Base-by-base conservation (phyloP, 2,329 filamentous ascomycete genomes). In the Aspergillaceae sp. region DNA sequence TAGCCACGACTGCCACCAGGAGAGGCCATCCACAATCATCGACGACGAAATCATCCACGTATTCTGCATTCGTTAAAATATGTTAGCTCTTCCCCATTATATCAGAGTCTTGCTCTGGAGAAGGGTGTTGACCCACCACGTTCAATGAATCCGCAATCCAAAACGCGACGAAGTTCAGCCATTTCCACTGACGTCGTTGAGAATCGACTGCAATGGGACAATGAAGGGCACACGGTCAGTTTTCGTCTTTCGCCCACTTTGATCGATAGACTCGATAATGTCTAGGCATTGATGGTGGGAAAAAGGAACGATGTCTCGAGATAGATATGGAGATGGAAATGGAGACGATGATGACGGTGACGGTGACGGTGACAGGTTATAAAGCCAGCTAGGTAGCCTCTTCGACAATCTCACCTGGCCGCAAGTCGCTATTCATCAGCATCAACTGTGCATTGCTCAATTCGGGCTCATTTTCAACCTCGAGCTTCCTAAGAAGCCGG, bases 41-140 rank as follows among this genome's bases (percentile, higher is more conserved):
- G 85, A 82, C 1, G 85, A 87, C 0, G 86, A 85, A 51, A 94
- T 92, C 87, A 94, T 94, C 89, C 87, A 94, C 1, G 87, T 92
- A 67, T 91, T 92, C 69, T 80, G 8, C 30, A 46, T 54, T 41
- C 59, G 4, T 29, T 38, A 41, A 29, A 28, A 5, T 29, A 29
- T 37, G 44, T 46, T 35, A 40, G 36, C 37, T n/a, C 1, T 19
- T 19, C 19, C 4, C n/a, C 10, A 19, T 19, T 19, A 19, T 19
- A 19, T 19, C 19, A 19, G 19, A 19, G 19, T 19, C 19, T 19
- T 19, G 19, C 19, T 19, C 19, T 19, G 19, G 19, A 19, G 19
- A 19, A 19, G 19, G 19, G 19, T 19, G 19, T 19, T 19, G 19
- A 55, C 69, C 60, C 56, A 75, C 74, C 62, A 92, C 87, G 65